Base-by-base conservation (phyloP, 768 basidiomycete species). In the Boletus subcaerulescens region DNA sequence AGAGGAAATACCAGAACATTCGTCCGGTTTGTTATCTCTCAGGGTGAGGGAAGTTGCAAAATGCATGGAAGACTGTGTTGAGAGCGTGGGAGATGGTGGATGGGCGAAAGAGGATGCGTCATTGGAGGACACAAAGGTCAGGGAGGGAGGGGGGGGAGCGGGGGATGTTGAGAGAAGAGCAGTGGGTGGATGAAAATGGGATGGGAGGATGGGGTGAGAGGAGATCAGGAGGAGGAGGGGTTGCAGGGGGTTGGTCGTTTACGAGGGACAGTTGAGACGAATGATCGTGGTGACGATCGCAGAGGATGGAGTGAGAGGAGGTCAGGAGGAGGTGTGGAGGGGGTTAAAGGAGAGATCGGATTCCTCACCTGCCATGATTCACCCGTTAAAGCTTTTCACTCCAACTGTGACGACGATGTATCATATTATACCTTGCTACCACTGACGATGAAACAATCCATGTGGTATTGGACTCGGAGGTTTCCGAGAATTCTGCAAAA, bases 401-500 rank as follows among this genome's bases (percentile, higher is more conserved):
- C 97, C 97, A 46, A 98, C 92, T 3, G 93, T 86, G 48, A 97
- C 89, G 47, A 98, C 85, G 46, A 99, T 86, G 64, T 98, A 26
- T 97, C 97, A 43, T 20, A 93, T 20, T 20, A 74, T 39, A 99
- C 91, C 72, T 96, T 98, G 68, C 84, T 85, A 15, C 97, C 97
- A 18, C 87, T 90, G 62, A 98, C 77, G 53, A 98, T 66, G 73
- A 97, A 98, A 72, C 93, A 97, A 64, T 98, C 96, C 45, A 80
- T 83, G 67, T 98, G 93, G 0, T 75, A 22, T 22, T 22, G 22
- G 22, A 22, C 22, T 22, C 22, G 3, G 22, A 22, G 22, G 22
- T 22, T 22, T 22, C 22, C 22, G 3, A 22, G 22, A 22, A 22
- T 22, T 22, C 22, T 3, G 22, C 22, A 22, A 22, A 22, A 22